A percentile compares a stretch with the other conserved stretches of the same genome.
These are phyloP conservation scores for Seiridium cupressi DNA, from an alignment of 2,329 filamentous ascomycete species.

Conservation along the genomic window DNA sequence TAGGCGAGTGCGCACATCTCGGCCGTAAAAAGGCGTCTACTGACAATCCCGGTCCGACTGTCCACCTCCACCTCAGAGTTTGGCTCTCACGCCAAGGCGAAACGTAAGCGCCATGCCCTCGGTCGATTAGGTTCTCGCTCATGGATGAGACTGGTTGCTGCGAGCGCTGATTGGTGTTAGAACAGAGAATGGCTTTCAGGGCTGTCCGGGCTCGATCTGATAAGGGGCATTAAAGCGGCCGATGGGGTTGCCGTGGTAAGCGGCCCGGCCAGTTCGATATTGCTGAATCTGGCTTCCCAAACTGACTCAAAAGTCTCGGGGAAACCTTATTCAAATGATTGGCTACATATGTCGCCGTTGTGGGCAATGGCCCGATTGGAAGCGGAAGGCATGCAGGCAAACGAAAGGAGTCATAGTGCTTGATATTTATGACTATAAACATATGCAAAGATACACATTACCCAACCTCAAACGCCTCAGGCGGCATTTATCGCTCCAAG, in stretches of 20 bases:
- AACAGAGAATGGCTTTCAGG: no score
- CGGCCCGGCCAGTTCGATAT: background rate
- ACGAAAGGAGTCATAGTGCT: background rate
- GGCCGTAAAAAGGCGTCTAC: constrained; percentile 9
- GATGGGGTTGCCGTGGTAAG: background rate
- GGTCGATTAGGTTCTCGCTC: no score
- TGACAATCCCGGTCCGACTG: background rate
- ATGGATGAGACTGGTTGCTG: no score
- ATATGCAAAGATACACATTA: background rate
- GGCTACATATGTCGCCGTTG: no score
- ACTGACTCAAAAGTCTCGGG: no score
- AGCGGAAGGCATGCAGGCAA: no score
- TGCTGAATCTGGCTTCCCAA: no score
- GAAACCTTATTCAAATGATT: no score
- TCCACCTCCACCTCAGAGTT: background rate
- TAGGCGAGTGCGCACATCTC: constrained; percentile 2
- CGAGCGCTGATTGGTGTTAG: no score
- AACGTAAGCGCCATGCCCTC: background rate
- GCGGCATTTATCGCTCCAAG: background rate
- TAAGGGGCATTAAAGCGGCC: background rate
- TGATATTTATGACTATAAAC: background rate
- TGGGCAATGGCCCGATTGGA: no score
- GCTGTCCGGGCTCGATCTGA: no score
- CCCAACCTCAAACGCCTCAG: background rate
- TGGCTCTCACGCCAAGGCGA: background rate